Percentiles rank a stretch among this genome's conserved stretches.
Evolutionary conservation across 2,329 filamentous ascomycete genomes (phyloP).

Genomic region (Talaromyces atroroseus): DNA sequence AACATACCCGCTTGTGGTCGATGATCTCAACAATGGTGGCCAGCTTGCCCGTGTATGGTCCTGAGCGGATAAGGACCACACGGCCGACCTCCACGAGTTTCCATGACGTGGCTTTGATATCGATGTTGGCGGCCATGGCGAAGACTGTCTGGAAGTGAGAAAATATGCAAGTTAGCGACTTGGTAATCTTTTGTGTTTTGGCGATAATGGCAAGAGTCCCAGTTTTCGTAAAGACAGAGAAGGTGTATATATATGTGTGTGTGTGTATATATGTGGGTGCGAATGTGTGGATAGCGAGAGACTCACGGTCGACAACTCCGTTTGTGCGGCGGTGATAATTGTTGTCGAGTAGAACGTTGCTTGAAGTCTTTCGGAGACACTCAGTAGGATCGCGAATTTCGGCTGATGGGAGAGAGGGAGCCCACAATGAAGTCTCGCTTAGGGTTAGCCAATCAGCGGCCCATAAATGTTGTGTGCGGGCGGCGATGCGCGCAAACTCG

Average conservation of each 20-base stretch:
- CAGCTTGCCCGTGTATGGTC: constrained; percentile 77
- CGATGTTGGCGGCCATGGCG: constrained; percentile 78
- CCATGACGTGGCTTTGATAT: constrained; percentile 78
- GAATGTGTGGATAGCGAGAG: constrained; percentile 10
- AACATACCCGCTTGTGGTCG: constrained; percentile 99
- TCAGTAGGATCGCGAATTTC: constrained; percentile 34
- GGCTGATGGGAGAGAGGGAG: constrained; percentile 24
- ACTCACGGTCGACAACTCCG: constrained; percentile 41
- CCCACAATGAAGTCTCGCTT: constrained; percentile 39
- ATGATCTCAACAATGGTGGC: constrained; percentile 98
- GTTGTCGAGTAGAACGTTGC: constrained; percentile 38
- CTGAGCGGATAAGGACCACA: constrained; percentile 83
- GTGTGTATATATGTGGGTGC: not conserved
- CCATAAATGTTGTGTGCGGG: constrained; percentile 11
- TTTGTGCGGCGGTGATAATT: constrained; percentile 30
- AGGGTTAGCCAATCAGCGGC: constrained; percentile 26
- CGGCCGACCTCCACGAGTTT: constrained; percentile 98
- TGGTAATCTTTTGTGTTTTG: not conserved
- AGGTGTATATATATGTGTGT: not conserved
- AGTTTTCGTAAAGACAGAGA: not conserved
- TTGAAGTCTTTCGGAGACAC: constrained; percentile 31
- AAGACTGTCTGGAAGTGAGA: constrained; percentile 48
- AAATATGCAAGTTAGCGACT: constrained; percentile 9
- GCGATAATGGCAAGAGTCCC: not conserved
- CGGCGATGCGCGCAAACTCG: constrained; percentile 21